Evolutionary conservation across 2,329 filamentous ascomycete genomes (phyloP).

Genomic region (Fusarium subtropicale): DNA sequence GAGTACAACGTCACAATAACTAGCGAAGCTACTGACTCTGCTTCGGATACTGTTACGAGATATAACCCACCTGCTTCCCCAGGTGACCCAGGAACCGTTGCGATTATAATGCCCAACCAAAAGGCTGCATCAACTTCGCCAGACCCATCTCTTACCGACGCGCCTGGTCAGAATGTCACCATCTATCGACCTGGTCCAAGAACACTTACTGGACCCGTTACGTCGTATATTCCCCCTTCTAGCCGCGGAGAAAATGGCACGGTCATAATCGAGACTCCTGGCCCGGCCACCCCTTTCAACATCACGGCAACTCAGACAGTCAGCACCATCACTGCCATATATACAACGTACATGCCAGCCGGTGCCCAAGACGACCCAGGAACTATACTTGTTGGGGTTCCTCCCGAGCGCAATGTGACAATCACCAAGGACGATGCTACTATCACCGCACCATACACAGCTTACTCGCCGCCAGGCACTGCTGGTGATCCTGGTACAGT

Average conservation of each 20-base stretch:
- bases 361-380: slow-evolving; percentile 23
- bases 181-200: slow-evolving; percentile 21
- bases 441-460: slow-evolving; percentile 20
- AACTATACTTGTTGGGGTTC: slow-evolving; percentile 25
- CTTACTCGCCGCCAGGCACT: slow-evolving; percentile 14
- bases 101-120: slow-evolving; percentile 26
- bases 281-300: slow-evolving; percentile 13
- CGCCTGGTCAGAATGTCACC: slow-evolving; percentile 20
- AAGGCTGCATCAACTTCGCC: slow-evolving; percentile 5
- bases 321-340: slow-evolving; percentile 27
- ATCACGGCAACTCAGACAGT: slow-evolving; percentile 28
- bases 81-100: slow-evolving; percentile 27
- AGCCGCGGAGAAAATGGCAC: slow-evolving; percentile 23
- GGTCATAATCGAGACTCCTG: slow-evolving; percentile 30
- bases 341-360: slow-evolving; percentile 27
- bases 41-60: slow-evolving; percentile 9
- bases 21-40: neutral
- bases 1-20: slow-evolving; percentile 12
- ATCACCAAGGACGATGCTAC: slow-evolving; percentile 17
- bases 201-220: slow-evolving; percentile 29
- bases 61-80: slow-evolving; percentile 21
- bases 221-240: slow-evolving; percentile 22
- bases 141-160: neutral
- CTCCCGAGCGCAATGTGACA: slow-evolving; percentile 28
- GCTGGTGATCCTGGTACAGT: slow-evolving; percentile 28